Evolutionary conservation across 768 basidiomycete genomes (phyloP).

Genomic region (Lentinula lateritia): DNA sequence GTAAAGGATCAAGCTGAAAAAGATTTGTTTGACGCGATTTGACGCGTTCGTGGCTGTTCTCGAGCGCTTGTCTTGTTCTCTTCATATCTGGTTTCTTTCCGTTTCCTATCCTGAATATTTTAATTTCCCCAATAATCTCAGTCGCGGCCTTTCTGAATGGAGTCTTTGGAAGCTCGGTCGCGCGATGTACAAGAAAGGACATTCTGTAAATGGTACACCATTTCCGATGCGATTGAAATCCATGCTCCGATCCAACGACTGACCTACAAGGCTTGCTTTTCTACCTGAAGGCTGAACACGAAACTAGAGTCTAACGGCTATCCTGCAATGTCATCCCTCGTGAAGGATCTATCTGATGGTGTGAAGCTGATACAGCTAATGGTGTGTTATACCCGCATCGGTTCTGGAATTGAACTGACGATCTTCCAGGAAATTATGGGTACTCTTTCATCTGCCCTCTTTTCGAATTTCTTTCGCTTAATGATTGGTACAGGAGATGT

Average conservation of each 20-base stretch:
- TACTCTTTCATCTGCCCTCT: conserved; percentile 20
- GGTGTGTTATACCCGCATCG: conserved; percentile 37
- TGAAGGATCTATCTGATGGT: conserved; percentile 90
- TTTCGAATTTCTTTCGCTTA: neutral
- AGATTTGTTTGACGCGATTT: neutral
- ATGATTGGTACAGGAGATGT: conserved; percentile 57
- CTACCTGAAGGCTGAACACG: conserved; percentile 76
- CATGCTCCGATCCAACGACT: neutral
- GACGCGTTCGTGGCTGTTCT: conserved; percentile 23
- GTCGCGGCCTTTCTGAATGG: conserved; percentile 28
- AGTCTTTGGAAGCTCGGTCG: conserved; percentile 59
- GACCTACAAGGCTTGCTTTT: neutral
- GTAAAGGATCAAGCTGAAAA: conserved; percentile 19
- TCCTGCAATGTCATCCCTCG: conserved; percentile 84
- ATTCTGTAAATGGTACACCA: conserved; percentile 82
- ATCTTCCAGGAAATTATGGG: conserved; percentile 90
- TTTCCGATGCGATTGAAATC: neutral
- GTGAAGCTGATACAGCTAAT: conserved; percentile 93
- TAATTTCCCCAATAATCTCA: conserved; percentile 6
- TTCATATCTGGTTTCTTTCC: neutral
- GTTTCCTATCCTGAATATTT: neutral
- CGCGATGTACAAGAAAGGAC: conserved; percentile 70
- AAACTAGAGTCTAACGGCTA: conserved; percentile 84
- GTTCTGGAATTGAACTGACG: conserved; percentile 4
- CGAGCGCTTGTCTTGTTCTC: neutral